Evolutionary conservation across 1,284 basidiomycete species (phyloP).

Genomic region (Cutaneotrichosporon sp.): DNA sequence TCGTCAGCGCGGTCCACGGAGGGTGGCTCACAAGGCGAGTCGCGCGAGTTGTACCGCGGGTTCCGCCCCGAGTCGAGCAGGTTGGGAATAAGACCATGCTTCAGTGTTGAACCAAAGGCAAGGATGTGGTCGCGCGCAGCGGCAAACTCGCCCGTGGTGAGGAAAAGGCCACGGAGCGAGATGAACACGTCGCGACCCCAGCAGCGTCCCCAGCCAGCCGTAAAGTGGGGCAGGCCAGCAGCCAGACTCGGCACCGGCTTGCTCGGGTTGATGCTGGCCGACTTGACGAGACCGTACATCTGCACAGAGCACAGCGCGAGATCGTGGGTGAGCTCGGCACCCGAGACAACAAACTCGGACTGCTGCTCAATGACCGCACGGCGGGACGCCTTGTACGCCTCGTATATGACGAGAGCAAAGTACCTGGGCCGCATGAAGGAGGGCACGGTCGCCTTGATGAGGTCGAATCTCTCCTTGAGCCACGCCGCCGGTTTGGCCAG

Average conservation of each 20-base stretch:
- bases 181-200: slow-evolving; percentile 99
- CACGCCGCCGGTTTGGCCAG: slow-evolving; percentile 67
- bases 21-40: slow-evolving; percentile 23
- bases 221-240: slow-evolving; percentile 90
- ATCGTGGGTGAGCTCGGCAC: slow-evolving; percentile 82
- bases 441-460: slow-evolving; percentile 66
- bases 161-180: slow-evolving; percentile 81
- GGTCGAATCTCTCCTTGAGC: slow-evolving; percentile 76
- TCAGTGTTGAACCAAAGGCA: slow-evolving; percentile 72
- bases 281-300: slow-evolving; percentile 83
- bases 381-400: slow-evolving; percentile 83
- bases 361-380: slow-evolving; percentile 73
- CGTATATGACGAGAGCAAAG: slow-evolving; percentile 81
- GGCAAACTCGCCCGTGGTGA: slow-evolving; percentile 83
- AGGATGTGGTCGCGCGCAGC: slow-evolving; percentile 82
- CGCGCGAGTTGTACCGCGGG: slow-evolving; percentile 59
- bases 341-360: slow-evolving; percentile 74
- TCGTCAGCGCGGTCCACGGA: neutral
- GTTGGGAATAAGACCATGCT: slow-evolving; percentile 87
- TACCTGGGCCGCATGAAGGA: slow-evolving; percentile 87
- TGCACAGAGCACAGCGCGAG: slow-evolving; percentile 81
- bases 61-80: slow-evolving; percentile 77
- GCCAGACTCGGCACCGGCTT: slow-evolving; percentile 73
- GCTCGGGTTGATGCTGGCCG: slow-evolving; percentile 68
- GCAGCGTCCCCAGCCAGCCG: slow-evolving; percentile 82